A percentile compares a stretch with the other conserved stretches of the same genome.
phyloP scores from a whole-genome alignment of 2,329 filamentous ascomycete genomes.

The Clarireedia hainanense region DNA sequence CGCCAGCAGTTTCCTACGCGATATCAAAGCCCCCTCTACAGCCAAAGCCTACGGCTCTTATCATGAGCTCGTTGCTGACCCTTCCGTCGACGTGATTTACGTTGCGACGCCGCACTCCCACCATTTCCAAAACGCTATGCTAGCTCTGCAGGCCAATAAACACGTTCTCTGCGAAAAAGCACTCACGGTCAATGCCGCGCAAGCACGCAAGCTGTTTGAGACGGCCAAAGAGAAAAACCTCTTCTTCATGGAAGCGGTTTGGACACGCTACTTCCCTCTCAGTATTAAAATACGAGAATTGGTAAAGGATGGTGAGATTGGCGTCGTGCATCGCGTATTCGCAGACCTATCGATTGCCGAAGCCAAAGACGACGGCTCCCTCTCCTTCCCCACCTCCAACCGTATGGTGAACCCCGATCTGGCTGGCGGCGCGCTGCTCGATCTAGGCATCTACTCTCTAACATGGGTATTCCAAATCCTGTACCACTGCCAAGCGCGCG shows the following conservation, averaged over 20 bases:
- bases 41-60: conserved; percentile 60
- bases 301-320: conserved; percentile 29
- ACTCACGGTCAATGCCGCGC: conserved; percentile 61
- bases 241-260: conserved; percentile 59
- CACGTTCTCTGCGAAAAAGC: conserved; percentile 66
- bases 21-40: conserved; percentile 45
- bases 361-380: conserved; percentile 43
- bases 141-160: conserved; percentile 58
- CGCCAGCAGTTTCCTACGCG: conserved; percentile 53
- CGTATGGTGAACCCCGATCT: conserved; percentile 64
- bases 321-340: conserved; percentile 36
- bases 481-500: conserved; percentile 50
- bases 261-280: conserved; percentile 64
- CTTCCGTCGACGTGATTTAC: conserved; percentile 61
- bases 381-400: conserved; percentile 36
- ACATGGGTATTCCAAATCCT: conserved; percentile 66
- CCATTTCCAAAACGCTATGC: conserved; percentile 62
- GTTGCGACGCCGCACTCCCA: conserved; percentile 66
- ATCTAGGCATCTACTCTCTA: conserved; percentile 62
- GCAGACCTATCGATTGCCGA: conserved; percentile 37
- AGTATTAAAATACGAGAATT: conserved; percentile 51
- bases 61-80: conserved; percentile 54
- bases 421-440: conserved; percentile 59
- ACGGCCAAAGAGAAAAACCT: conserved; percentile 53
- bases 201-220: conserved; percentile 50